Base-by-base conservation (phyloP, 805 yeast genomes). In the Citeromyces nyonsensis region DNA sequence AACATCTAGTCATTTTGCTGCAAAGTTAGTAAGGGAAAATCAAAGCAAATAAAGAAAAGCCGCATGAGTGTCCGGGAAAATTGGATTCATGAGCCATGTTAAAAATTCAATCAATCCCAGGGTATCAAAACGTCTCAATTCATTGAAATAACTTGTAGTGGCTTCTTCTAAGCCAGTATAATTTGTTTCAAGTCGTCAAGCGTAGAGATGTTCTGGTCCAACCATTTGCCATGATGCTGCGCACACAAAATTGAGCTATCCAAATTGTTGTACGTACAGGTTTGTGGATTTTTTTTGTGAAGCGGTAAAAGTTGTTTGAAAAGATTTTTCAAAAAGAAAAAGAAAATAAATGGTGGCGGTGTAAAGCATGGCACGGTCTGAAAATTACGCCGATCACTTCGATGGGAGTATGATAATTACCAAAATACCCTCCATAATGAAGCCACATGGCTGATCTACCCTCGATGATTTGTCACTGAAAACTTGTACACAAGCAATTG, bases 1-100 rank as follows among this genome's bases (percentile, higher is more conserved):
- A 86, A 50, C 95, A 74, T 73, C 96, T 86, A 64, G 95, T 83
- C 96, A 86, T 85, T 60, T 58, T 71, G 47, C 14, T 9, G n/a
- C n/a, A 28, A 20, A 26, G 33, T 31, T 31, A 31, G 33, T 31
- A 31, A 20, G 18, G 26, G 22, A 10, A 24, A 24, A n/a, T 10
- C 30, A n/a, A 6, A 6, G 15, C 33, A 52, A 52, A 42, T 41
- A 49, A 36, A 57, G 44, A 40, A 47, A 48, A 52, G 61, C 63
- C 43, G 46, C 66, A 61, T 57, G 66, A 61, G 68, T 61, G 59
- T 62, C 67, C 66, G 36, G 14, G 29, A 35, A 26, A 34, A 34
- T 18, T 18, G 65, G 65, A 61, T 44, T 62, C 66, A 61, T 56
- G 66, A 56, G 63, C 62, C 44, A 41, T 40, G 40, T 38, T 33